Evolutionary conservation across 768 basidiomycete genomes (phyloP).

Genomic region (Clathrus columnatus): DNA sequence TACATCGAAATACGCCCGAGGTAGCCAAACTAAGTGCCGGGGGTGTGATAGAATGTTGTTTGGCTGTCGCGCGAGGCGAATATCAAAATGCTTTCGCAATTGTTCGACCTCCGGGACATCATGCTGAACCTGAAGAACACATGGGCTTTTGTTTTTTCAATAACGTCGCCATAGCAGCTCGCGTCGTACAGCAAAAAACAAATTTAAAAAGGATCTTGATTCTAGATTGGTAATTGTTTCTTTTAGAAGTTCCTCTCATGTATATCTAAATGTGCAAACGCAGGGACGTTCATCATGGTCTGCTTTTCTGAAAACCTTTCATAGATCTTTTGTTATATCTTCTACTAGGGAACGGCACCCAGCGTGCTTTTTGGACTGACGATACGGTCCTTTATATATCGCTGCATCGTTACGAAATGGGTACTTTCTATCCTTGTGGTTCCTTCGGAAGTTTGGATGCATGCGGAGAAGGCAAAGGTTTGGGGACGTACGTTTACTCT

Average conservation of each 20-base stretch:
- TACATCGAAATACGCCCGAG: conserved; percentile 74
- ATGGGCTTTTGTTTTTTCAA: conserved; percentile 99
- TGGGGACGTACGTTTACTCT: conserved; percentile 63
- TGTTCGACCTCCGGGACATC: conserved; percentile 95
- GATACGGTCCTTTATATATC: conserved; percentile 89
- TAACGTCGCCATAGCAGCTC: conserved; percentile 89
- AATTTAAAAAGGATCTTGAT: conserved; percentile 77
- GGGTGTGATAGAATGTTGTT: conserved; percentile 84
- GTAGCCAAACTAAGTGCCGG: conserved; percentile 88
- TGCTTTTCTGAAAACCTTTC: conserved; percentile 9
- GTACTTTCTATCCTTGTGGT: conserved; percentile 87
- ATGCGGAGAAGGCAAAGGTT: conserved; percentile 73
- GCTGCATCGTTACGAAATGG: conserved; percentile 88
- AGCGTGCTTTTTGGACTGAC: conserved; percentile 91
- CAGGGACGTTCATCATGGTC: conserved; percentile 96
- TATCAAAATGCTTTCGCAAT: conserved; percentile 88
- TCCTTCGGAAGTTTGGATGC: conserved; percentile 83
- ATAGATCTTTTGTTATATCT: background rate
- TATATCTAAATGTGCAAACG: background rate
- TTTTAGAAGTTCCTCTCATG: background rate
- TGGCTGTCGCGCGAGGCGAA: conserved; percentile 74
- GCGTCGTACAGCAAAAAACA: conserved; percentile 66
- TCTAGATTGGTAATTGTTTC: conserved; percentile 77
- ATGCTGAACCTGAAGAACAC: conserved; percentile 94
- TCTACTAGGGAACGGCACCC: conserved; percentile 84